A percentile compares a stretch with the other conserved stretches of the same genome.
Evolutionary conservation across 2,329 filamentous ascomycete species (phyloP).

Genomic region (Aureobasidium pullulans): DNA sequence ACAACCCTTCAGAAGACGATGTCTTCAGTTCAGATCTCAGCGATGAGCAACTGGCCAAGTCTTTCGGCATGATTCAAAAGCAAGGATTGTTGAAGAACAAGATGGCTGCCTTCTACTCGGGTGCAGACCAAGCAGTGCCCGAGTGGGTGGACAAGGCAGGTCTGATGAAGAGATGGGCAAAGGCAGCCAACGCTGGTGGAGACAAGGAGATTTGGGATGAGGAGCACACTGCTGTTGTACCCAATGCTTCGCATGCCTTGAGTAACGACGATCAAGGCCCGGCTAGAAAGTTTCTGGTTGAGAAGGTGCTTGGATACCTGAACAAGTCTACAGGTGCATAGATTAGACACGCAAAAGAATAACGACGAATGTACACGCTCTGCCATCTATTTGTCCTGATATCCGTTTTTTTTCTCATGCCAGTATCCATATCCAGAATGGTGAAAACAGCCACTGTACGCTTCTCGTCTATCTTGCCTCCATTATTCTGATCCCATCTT

Average conservation of each 20-base stretch:
- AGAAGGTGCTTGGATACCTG: slow-evolving; percentile 18
- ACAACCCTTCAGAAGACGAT: slow-evolving; percentile 19
- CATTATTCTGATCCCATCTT: not conserved
- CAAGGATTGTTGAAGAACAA: slow-evolving; percentile 24
- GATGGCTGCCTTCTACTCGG: slow-evolving; percentile 38
- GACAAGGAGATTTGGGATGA: slow-evolving; percentile 37
- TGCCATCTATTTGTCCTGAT: not conserved
- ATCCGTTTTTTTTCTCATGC: not conserved
- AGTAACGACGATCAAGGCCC: slow-evolving; percentile 41
- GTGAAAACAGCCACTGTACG: no score
- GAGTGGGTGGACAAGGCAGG: slow-evolving; percentile 38
- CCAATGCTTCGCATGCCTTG: slow-evolving; percentile 43
- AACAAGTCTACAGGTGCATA: slow-evolving; percentile 3
- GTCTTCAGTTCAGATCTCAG: slow-evolving; percentile 22
- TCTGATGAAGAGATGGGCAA: slow-evolving; percentile 37
- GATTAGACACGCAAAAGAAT: not conserved
- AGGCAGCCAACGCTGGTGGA: slow-evolving; percentile 31
- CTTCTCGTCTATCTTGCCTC: not conserved
- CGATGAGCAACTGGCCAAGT: slow-evolving; percentile 24
- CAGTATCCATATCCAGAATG: no score
- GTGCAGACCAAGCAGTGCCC: slow-evolving; percentile 39
- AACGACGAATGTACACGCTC: not conserved
- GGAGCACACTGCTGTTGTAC: slow-evolving; percentile 41
- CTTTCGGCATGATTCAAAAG: slow-evolving; percentile 30
- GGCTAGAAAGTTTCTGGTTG: slow-evolving; percentile 24